Evolutionary conservation across 1,284 basidiomycete species (phyloP).

Genomic region (Porodaedalea pini): DNA sequence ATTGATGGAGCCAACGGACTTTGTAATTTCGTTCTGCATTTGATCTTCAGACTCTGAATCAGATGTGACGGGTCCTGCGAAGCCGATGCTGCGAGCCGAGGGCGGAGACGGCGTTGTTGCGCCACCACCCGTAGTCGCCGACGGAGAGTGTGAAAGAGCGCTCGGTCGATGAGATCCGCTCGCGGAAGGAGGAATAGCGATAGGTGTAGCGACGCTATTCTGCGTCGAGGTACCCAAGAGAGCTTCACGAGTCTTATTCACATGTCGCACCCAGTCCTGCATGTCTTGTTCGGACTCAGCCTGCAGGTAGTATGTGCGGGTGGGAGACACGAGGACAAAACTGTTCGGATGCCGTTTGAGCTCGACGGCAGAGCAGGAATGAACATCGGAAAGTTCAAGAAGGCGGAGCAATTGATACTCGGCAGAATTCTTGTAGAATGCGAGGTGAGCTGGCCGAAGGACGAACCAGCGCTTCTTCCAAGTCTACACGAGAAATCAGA

Average conservation of each 20-base stretch:
- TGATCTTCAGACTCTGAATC: slow-evolving; percentile 71
- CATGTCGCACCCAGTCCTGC: slow-evolving; percentile 79
- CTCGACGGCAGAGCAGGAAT: slow-evolving; percentile 84
- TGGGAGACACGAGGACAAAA: slow-evolving; percentile 90
- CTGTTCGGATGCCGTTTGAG: slow-evolving; percentile 89
- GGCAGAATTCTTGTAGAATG: slow-evolving; percentile 94
- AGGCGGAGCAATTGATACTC: slow-evolving; percentile 92
- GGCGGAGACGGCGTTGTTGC: slow-evolving; percentile 32
- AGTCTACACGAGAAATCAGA: slow-evolving; percentile 48
- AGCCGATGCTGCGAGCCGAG: slow-evolving; percentile 23
- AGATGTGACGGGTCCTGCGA: slow-evolving; percentile 45
- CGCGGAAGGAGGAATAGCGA: slow-evolving; percentile 40
- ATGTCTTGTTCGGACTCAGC: slow-evolving; percentile 72
- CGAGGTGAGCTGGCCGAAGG: slow-evolving; percentile 84
- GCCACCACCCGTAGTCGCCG: neutral
- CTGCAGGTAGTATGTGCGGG: slow-evolving; percentile 91
- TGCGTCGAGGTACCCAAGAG: slow-evolving; percentile 59
- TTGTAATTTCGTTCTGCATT: slow-evolving; percentile 33
- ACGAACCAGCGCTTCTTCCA: slow-evolving; percentile 99
- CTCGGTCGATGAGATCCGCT: slow-evolving; percentile 19
- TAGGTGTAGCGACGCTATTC: slow-evolving; percentile 46
- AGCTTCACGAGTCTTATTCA: slow-evolving; percentile 74
- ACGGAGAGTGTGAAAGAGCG: slow-evolving; percentile 5
- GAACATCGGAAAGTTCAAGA: slow-evolving; percentile 85
- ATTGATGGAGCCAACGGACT: slow-evolving; percentile 39